Evolutionary conservation across 2,329 filamentous ascomycete genomes (phyloP).

Genomic region (Cytospora paraplurivora): DNA sequence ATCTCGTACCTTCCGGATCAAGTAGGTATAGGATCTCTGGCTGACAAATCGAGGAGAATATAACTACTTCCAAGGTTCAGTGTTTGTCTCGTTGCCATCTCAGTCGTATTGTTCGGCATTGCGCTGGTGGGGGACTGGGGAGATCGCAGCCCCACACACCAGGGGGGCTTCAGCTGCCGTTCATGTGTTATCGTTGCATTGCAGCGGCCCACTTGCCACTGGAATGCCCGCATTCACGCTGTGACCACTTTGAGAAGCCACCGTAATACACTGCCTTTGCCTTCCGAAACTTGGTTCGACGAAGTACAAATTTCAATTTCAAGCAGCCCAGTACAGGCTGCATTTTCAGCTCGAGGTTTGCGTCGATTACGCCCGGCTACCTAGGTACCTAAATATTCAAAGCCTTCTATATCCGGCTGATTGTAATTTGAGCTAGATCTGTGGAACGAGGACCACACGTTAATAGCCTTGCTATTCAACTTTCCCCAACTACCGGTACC

Average conservation of each 20-base stretch:
- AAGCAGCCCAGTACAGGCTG: conserved; percentile 24
- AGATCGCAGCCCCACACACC: neutral
- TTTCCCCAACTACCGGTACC: neutral
- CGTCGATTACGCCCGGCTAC: conserved; percentile 6
- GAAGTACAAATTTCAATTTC: neutral
- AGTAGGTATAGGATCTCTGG: no score
- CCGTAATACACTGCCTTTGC: neutral
- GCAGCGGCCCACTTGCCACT: neutral
- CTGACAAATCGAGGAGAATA: no score
- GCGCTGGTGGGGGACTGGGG: neutral
- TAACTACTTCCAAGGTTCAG: no score
- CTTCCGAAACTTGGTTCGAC: neutral
- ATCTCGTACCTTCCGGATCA: no score
- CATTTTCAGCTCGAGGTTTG: conserved; percentile 24
- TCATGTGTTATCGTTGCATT: neutral
- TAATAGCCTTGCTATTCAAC: conserved; percentile 8
- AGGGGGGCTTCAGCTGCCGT: neutral
- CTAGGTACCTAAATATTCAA: neutral
- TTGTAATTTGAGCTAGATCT: neutral
- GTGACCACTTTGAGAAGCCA: neutral
- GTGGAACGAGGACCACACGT: conserved; percentile 2
- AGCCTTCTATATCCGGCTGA: neutral
- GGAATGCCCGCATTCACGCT: neutral
- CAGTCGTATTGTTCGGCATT: neutral
- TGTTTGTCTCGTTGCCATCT: no score